Evolutionary conservation across 108 stramenopile genomes (phyloP), one percentile per base, ranked within the genome.

Genomic region (Stephanodiscus triporus): DNA sequence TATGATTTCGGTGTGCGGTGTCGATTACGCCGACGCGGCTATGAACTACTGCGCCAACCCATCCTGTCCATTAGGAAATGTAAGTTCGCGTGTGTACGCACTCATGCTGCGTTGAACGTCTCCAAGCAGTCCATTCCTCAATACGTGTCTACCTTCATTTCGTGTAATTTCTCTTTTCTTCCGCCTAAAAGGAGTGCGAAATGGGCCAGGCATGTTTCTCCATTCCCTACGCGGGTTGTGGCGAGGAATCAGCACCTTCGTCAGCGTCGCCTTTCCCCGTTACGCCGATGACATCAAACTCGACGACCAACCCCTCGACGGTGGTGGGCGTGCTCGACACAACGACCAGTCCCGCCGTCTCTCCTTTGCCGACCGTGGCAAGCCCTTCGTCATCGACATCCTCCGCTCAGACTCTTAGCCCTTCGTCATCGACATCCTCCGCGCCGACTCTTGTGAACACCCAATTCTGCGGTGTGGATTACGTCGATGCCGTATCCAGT

Each of bases 11-110:
- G 58, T 66, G 3, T 75, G 74, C 47, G 74, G 74, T 49, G 36
- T n/a, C 13, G 48, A 75, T 40, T 75, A 66, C 13, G 3, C 20
- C n/a, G 66, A 67, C 45, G 74, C 74, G 20, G 10, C 37, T 3
- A 29, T 4, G 6, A 57, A 65, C 34, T 65, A 27, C 20, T 29
- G 37, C 8, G 5, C 29, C 13, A 54, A 65, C 40, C 13, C 40
- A 5, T 23, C 17, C 10, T 74, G 73, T 58, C 73, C 73, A 26
- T 17, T 42, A 10, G 73, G 73, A 43, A 64, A 73, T 63, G 72
- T 53, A 53, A 53, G 51, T 53, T 53, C 7, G 6, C 24, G 7
- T 53, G 51, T 53, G 40, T 9, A 34, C 32, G 32, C 32, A 34
- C 32, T 34, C 32, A 34, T 34, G n/a, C n/a, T n/a, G n/a, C 32